A percentile compares a stretch with the other conserved stretches of the same genome.
phyloP scores from a whole-genome alignment of 1,139 yeast species.

The Dujonia santamariae region DNA sequence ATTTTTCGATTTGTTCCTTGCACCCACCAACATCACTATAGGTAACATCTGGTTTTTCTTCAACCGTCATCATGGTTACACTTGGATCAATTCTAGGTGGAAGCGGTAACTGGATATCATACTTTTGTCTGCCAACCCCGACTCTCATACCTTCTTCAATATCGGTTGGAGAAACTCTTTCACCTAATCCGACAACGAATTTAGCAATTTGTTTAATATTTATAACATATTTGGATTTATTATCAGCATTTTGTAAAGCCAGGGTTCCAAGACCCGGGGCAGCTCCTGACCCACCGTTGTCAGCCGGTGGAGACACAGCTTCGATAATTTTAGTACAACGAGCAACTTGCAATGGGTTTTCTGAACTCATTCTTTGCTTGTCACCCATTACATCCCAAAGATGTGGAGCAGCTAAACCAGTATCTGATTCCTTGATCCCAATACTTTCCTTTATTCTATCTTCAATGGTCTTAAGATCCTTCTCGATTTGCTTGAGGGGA shows the following conservation, averaged over 20 bases:
- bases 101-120: conserved; percentile 92
- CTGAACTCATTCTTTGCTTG: conserved; percentile 87
- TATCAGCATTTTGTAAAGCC: conserved; percentile 67
- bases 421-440: conserved; percentile 91
- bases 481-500: conserved; percentile 75
- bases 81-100: conserved; percentile 98
- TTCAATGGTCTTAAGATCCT: conserved; percentile 80
- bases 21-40: conserved; percentile 96
- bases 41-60: conserved; percentile 93
- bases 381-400: conserved; percentile 98
- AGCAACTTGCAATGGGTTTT: conserved; percentile 96
- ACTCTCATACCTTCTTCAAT: conserved; percentile 99
- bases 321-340: conserved; percentile 97
- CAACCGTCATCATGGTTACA: conserved; percentile 99
- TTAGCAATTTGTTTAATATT: conserved; percentile 97
- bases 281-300: not conserved
- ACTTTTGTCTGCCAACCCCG: conserved; percentile 96
- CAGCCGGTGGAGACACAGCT: conserved; percentile 23
- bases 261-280: no score
- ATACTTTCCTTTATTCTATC: conserved; percentile 87
- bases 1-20: conserved; percentile 94
- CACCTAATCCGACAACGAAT: conserved; percentile 95
- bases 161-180: conserved; percentile 96
- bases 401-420: conserved; percentile 93
- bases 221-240: conserved; percentile 87